These are phyloP conservation scores for Mycena citricolor DNA, from an alignment of 1,284 basidiomycete genomes.

Conservation along the genomic window DNA sequence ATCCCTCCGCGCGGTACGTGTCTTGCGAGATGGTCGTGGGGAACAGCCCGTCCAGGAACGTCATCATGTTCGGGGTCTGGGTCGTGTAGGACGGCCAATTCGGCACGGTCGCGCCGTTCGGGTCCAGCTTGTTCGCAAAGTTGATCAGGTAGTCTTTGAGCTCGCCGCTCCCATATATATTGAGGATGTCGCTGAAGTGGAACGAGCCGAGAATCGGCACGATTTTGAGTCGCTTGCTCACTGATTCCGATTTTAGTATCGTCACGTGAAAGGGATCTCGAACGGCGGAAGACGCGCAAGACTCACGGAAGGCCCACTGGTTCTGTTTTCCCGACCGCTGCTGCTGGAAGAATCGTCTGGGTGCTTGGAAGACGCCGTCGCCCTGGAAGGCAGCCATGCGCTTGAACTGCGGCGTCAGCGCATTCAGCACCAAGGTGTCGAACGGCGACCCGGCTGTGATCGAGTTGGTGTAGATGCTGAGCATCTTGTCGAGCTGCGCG, in stretches of 20 bases:
- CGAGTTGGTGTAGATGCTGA: constrained; percentile 11
- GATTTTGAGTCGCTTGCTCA: constrained; percentile 24
- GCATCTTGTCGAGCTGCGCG: constrained; percentile 4
- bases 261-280: not conserved
- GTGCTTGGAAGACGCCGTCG: constrained; percentile 16
- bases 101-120: constrained; percentile 23
- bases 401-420: constrained; percentile 20
- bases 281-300: not conserved
- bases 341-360: constrained; percentile 14
- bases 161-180: constrained; percentile 20
- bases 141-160: constrained; percentile 24
- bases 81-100: constrained; percentile 48
- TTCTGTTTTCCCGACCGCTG: constrained; percentile 8
- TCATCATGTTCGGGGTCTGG: constrained; percentile 39
- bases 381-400: constrained; percentile 16
- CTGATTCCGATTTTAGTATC: constrained; percentile 25
- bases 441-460: constrained; percentile 16
- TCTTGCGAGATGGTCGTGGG: constrained; percentile 31
- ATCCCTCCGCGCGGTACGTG: constrained; percentile 31
- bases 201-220: constrained; percentile 21
- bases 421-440: constrained; percentile 7
- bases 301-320: constrained; percentile 8
- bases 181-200: constrained; percentile 21
- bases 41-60: constrained; percentile 43
- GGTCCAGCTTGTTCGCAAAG: constrained; percentile 27